Conservation (phyloP, 1,284 basidiomycete species). For the Irpex rosettiformis region DNA sequence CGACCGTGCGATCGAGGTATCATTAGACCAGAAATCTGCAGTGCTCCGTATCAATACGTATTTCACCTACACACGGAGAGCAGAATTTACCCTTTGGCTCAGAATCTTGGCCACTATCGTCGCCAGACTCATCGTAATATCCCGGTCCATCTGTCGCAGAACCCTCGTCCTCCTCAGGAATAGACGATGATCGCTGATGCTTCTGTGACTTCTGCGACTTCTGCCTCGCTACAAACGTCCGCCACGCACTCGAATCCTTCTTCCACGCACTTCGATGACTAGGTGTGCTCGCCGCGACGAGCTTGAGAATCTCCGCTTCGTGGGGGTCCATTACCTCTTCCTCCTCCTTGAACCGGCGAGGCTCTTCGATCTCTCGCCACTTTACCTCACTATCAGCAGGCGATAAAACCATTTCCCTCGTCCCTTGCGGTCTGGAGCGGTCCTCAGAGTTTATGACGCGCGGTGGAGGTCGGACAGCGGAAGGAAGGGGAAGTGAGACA, state of each 20-base stretch:
- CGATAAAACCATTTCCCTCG: conserved; percentile 20
- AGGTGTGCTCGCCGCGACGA: conserved; percentile 64
- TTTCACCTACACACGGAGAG: neutral
- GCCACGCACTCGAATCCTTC: conserved; percentile 60
- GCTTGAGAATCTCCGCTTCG: conserved; percentile 52
- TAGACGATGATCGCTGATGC: conserved; percentile 29
- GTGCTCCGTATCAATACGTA: too few relatives aligned
- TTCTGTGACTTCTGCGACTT: conserved; percentile 29
- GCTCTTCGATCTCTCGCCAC: conserved; percentile 9
- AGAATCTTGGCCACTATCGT: conserved; percentile 20
- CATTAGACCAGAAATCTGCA: conserved; percentile 8
- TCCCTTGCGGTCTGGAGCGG: conserved; percentile 17
- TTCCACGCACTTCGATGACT: conserved; percentile 72
- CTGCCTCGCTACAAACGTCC: conserved; percentile 47
- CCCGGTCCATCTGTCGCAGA: conserved; percentile 15
- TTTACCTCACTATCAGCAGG: conserved; percentile 11
- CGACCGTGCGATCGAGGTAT: conserved; percentile 41
- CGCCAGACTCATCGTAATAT: conserved; percentile 28
- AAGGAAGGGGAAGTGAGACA: conserved; percentile 45
- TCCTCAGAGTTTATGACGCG: conserved; percentile 17
- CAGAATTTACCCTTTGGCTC: neutral
- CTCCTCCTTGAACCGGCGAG: conserved; percentile 6
- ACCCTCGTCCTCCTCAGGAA: conserved; percentile 43
- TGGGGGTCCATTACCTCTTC: conserved; percentile 34
- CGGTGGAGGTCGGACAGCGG: conserved; percentile 4